phyloP scores from a whole-genome alignment of 768 basidiomycete genomes.

The Boletus sensibilis region DNA sequence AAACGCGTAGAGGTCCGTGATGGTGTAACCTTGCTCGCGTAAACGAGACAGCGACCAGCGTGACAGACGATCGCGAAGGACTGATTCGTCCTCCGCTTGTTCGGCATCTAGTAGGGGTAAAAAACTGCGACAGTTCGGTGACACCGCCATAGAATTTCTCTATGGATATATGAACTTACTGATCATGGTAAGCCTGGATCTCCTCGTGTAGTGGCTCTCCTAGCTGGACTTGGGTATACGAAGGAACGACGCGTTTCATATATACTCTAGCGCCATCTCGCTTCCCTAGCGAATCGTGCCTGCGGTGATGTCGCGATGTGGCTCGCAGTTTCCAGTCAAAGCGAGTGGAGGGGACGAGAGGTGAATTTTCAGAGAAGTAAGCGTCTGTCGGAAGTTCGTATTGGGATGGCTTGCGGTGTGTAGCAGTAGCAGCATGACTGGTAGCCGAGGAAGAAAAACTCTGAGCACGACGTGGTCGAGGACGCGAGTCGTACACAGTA shows the following conservation, averaged over 20 bases:
- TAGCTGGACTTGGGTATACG: constrained; percentile 30
- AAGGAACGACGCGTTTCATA: constrained; percentile 41
- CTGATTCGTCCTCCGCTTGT: constrained; percentile 60
- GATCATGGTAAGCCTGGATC: constrained; percentile 51
- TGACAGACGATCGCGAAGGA: constrained; percentile 60
- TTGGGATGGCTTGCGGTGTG: constrained; percentile 14
- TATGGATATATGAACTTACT: constrained; percentile 37
- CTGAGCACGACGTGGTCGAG: neutral
- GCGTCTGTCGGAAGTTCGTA: constrained; percentile 26
- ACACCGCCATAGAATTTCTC: neutral
- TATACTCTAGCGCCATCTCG: constrained; percentile 21
- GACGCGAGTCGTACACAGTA: neutral
- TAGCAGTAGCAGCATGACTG: constrained; percentile 2
- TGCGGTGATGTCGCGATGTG: constrained; percentile 38
- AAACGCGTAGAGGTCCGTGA: constrained; percentile 63
- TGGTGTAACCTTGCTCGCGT: constrained; percentile 67
- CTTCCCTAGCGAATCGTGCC: constrained; percentile 12
- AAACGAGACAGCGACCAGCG: constrained; percentile 64
- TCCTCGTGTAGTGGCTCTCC: constrained; percentile 49
- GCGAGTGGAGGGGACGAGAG: constrained; percentile 32
- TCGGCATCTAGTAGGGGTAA: constrained; percentile 51
- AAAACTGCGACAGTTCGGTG: constrained; percentile 39
- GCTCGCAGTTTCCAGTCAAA: constrained; percentile 66
- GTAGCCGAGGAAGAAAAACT: constrained; percentile 20
- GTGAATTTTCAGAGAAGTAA: constrained; percentile 32